phyloP scores from a whole-genome alignment of 2,329 filamentous ascomycete genomes.

The Bimuria novae-zelandiae region DNA sequence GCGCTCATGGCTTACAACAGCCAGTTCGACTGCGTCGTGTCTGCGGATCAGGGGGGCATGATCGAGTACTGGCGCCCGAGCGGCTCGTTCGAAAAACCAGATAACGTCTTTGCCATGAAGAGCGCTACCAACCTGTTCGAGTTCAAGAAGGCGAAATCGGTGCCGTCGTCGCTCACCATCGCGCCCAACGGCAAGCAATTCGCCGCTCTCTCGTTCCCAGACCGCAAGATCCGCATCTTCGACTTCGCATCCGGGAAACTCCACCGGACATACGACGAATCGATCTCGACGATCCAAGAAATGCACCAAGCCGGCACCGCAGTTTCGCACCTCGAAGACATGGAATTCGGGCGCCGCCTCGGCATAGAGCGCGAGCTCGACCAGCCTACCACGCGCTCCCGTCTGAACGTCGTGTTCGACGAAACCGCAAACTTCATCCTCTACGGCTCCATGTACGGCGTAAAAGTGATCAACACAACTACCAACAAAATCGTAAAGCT shows the following conservation, averaged over 20 bases:
- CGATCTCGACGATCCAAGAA: conserved; percentile 81
- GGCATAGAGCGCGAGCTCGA: conserved; percentile 88
- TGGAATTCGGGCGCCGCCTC: conserved; percentile 88
- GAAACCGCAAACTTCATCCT: conserved; percentile 95
- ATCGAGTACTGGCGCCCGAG: conserved; percentile 92
- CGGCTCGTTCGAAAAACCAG: conserved; percentile 83
- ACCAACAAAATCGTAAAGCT: conserved; percentile 91
- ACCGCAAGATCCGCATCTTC: conserved; percentile 90
- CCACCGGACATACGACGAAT: conserved; percentile 93
- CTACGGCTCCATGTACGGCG: conserved; percentile 88
- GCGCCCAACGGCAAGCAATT: conserved; percentile 87
- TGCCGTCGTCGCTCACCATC: conserved; percentile 79
- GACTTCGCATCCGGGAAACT: conserved; percentile 90
- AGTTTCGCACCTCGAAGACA: conserved; percentile 77
- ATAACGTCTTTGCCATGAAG: conserved; percentile 90
- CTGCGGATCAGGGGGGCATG: conserved; percentile 89
- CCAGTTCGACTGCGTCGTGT: conserved; percentile 85
- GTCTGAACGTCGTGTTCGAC: conserved; percentile 89
- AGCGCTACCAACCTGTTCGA: conserved; percentile 93
- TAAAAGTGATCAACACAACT: conserved; percentile 94
- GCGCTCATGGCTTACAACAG: conserved; percentile 89
- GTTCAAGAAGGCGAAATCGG: conserved; percentile 90
- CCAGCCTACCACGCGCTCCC: conserved; percentile 66
- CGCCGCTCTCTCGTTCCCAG: conserved; percentile 86
- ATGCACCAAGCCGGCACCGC: conserved; percentile 96